Base-by-base conservation (phyloP, 768 basidiomycete species). In the Suillus subluteus region DNA sequence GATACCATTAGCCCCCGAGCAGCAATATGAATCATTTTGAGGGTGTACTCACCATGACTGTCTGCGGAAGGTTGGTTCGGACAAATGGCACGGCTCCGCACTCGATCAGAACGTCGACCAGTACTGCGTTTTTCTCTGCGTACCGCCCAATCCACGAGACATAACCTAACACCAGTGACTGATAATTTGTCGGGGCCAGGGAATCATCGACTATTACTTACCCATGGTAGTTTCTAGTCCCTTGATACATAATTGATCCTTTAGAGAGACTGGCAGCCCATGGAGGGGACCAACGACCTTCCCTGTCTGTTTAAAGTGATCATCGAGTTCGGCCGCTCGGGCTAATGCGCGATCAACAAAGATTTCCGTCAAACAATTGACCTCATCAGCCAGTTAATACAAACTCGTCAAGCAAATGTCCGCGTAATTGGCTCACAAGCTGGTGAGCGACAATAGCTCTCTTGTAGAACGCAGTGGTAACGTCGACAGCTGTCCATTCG, bases 341-440 rank as follows among this genome's bases (percentile, higher is more conserved):
- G 76, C 78, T 6, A 92, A 79, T 1, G 90, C 94, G 6, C 83
- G 82, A 30, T 94, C 89, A 62, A 93, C 83, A 71, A 91, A 92
- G 23, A 93, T 88, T 74, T 94, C 92, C 0, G 92, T 94, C 48
- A 95, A 73, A 73, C 94, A 94, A 70, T 94, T 94, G 7, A 87
- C 87, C 91, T 92, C 70, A 12, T 40, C 6, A 4, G 41, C 46
- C 23, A 12, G n/a, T 70, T 43, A 69, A 59, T 18, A 59, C 38
- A 30, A 18, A 16, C 15, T 18, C 23, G 23, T 59, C 16, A 41
- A 41, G 23, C 2, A 37, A 37, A 59, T 41, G 2, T 11, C 38
- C 16, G 26, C 23, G 4, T 23, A 40, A 26, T 6, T 41, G 26
- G 73, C 84, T 72, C 64, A 91, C 91, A 18, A 94, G 73, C 70